These are phyloP conservation scores for Xerocomellus chrysenteron DNA, from an alignment of 768 basidiomycete species.

Conservation along the genomic window DNA sequence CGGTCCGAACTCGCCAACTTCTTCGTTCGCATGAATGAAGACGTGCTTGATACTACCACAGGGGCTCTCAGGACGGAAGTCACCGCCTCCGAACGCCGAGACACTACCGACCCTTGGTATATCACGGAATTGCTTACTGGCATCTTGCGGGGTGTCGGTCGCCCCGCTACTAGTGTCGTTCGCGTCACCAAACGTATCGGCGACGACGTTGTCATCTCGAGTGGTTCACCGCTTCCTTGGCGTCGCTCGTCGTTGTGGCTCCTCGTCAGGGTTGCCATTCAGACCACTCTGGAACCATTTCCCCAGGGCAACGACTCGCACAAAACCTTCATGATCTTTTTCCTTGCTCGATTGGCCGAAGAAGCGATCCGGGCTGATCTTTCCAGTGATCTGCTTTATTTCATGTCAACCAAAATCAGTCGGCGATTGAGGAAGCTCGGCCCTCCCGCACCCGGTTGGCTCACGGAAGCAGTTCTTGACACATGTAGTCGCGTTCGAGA, in stretches of 20 bases:
- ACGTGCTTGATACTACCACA: constrained; percentile 21
- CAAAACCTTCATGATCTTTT: constrained; percentile 48
- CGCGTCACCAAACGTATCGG: constrained; percentile 33
- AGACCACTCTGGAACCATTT: no score
- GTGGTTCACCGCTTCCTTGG: constrained; percentile 29
- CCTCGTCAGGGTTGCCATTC: neutral
- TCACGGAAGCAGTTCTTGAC: constrained; percentile 37
- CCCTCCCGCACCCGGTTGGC: constrained; percentile 24
- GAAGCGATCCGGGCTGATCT: constrained; percentile 13
- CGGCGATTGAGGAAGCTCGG: constrained; percentile 28
- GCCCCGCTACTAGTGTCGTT: neutral
- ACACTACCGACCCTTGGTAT: constrained; percentile 39
- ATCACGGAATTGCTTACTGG: constrained; percentile 43
- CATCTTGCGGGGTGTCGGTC: no score
- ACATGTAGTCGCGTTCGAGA: constrained; percentile 41
- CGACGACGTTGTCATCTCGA: constrained; percentile 30
- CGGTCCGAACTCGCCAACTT: constrained; percentile 37
- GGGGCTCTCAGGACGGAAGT: neutral
- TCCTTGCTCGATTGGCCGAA: constrained; percentile 32
- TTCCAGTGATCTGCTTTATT: constrained; percentile 28
- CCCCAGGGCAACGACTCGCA: constrained; percentile 27
- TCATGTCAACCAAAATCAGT: constrained; percentile 27
- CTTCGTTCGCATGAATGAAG: constrained; percentile 34
- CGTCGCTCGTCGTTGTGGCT: constrained; percentile 39
- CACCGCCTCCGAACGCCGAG: neutral